Percentiles rank a stretch among this genome's conserved stretches.
phyloP scores from a whole-genome alignment of 2,329 filamentous ascomycete genomes.

The Aplosporella prunicola region DNA sequence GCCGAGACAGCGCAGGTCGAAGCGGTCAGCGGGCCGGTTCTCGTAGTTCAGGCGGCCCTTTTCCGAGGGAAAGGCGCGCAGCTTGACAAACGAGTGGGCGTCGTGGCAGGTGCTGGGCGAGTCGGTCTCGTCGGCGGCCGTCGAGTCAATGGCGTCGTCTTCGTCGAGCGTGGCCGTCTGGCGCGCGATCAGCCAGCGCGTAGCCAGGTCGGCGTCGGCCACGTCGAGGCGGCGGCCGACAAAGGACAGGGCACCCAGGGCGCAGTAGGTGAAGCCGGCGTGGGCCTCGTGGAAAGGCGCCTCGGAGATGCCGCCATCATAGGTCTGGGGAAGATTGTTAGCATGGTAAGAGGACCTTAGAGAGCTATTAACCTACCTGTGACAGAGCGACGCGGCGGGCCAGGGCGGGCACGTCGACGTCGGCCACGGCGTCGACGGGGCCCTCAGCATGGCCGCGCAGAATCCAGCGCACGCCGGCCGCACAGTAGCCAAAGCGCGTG shows the following conservation, averaged over 20 bases:
- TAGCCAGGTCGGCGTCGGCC: conserved; percentile 28
- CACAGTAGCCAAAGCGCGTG: conserved; percentile 80
- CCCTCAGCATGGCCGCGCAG: conserved; percentile 52
- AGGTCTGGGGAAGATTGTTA: conserved; percentile 40
- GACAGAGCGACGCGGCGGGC: conserved; percentile 61
- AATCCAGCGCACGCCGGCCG: conserved; percentile 72
- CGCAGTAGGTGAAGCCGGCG: conserved; percentile 86
- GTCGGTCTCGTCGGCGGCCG: conserved; percentile 27
- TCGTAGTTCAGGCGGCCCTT: conserved; percentile 20
- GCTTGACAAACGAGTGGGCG: conserved; percentile 29
- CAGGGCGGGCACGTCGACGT: conserved; percentile 65
- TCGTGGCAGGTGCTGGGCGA: conserved; percentile 32
- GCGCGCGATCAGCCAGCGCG: conserved; percentile 39
- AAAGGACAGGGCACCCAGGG: conserved; percentile 65
- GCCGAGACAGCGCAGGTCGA: conserved; percentile 52
- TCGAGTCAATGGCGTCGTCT: conserved; percentile 33
- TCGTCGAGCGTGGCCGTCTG: conserved; percentile 36
- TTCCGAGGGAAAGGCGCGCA: conserved; percentile 19
- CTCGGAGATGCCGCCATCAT: conserved; percentile 78
- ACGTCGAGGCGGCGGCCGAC: conserved; percentile 52
- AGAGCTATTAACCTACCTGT: conserved; percentile 24
- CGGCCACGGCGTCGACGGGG: conserved; percentile 49
- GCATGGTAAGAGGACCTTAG: conserved; percentile 18
- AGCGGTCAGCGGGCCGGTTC: conserved; percentile 53
- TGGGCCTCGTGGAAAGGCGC: conserved; percentile 73